Evolutionary conservation across 2,329 filamentous ascomycete species (phyloP).

Genomic region (Botrytis paeoniae): DNA sequence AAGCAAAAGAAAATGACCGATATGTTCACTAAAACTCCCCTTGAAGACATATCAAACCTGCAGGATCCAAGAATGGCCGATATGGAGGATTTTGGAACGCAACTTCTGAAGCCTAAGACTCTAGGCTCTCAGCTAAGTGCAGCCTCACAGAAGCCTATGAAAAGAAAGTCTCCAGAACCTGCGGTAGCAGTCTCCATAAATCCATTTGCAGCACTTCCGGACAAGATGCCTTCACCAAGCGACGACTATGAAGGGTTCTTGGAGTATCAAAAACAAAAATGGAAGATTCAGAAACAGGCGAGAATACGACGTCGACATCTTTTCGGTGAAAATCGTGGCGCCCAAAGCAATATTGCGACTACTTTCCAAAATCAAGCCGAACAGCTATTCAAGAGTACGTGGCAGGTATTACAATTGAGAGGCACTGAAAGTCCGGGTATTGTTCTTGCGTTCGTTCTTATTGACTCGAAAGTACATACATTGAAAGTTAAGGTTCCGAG

Average conservation of each 20-base stretch:
- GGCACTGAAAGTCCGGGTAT: constrained; percentile 81
- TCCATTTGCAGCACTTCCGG: constrained; percentile 78
- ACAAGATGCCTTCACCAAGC: constrained; percentile 77
- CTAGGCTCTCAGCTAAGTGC: constrained; percentile 49
- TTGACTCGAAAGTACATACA: constrained; percentile 86
- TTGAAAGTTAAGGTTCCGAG: constrained; percentile 87
- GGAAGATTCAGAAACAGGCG: constrained; percentile 95
- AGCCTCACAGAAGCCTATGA: constrained; percentile 58
- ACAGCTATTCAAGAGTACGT: constrained; percentile 83
- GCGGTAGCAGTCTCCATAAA: constrained; percentile 61
- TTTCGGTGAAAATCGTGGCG: constrained; percentile 81
- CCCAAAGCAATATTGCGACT: constrained; percentile 62
- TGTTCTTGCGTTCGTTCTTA: constrained; percentile 84
- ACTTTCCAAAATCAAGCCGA: constrained; percentile 91
- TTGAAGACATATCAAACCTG: constrained; percentile 70
- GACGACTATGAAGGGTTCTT: constrained; percentile 87
- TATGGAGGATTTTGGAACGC: constrained; percentile 77
- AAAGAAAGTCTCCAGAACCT: constrained; percentile 71
- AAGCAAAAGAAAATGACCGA: constrained; percentile 99
- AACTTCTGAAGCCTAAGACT: constrained; percentile 63
- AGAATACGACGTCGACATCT: constrained; percentile 81
- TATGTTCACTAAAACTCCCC: constrained; percentile 70
- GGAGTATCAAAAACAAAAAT: constrained; percentile 95
- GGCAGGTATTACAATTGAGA: constrained; percentile 88
- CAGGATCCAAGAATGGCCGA: constrained; percentile 57